Conservation (phyloP, 2,329 filamentous ascomycete species). For the Claviceps lovelessii region DNA sequence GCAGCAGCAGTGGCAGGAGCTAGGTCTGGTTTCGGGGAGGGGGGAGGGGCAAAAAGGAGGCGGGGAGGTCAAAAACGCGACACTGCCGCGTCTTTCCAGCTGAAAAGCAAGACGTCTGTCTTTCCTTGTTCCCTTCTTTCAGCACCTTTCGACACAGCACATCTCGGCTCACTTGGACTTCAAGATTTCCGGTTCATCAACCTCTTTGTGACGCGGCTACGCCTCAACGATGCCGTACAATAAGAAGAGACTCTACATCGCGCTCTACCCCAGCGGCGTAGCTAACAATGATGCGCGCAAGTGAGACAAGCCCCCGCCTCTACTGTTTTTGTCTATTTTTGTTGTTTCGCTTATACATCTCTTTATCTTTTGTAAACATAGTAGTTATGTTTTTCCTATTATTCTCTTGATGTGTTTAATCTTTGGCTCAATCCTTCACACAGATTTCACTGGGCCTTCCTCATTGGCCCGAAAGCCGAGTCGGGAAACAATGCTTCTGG, state of each 20-base stretch:
- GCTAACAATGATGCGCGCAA: conserved; percentile 11
- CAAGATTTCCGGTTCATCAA: no score
- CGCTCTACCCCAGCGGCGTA: conserved; percentile 16
- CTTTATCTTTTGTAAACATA: neutral
- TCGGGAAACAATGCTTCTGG: conserved; percentile 9
- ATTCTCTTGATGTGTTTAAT: neutral
- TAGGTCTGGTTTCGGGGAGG: accelerated
- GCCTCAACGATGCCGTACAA: conserved; percentile 8
- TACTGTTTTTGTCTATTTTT: neutral
- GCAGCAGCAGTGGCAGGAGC: no score
- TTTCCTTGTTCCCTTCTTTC: no score
- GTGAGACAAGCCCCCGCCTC: conserved; percentile 6
- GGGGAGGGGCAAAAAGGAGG: no score
- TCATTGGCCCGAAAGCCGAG: conserved; percentile 18
- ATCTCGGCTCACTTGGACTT: no score
- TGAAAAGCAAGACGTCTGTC: no score
- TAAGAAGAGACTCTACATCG: conserved; percentile 19
- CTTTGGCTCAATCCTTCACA: neutral
- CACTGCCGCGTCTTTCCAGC: no score
- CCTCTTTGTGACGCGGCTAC: neutral
- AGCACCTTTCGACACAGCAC: no score
- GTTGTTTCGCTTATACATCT: neutral
- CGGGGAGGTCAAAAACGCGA: no score
- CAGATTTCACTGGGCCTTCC: conserved; percentile 18
- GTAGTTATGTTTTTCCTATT: no score